Base-by-base conservation (phyloP, 2,329 filamentous ascomycete species). In the Phialocephala sp. region DNA sequence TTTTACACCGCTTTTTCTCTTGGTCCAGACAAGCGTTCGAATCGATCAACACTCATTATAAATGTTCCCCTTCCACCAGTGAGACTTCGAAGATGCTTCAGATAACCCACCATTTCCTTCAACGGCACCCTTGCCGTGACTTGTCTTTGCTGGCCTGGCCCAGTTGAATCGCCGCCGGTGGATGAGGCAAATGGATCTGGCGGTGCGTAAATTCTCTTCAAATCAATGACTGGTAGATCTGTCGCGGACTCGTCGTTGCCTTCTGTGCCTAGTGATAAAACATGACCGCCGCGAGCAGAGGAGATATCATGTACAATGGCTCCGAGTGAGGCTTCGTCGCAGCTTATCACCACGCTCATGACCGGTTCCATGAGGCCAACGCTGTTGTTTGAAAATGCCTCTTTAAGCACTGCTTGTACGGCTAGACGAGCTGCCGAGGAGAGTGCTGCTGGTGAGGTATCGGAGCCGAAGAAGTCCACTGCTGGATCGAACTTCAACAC, bases 21-120 rank as follows among this genome's bases (percentile, higher is more conserved):
- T 74, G 85, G 85, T 47, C 80, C 79, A 47, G 82, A 84, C 82
- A 92, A 87, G 74, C 82, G 84, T 79, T 92, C 89, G 77, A 91
- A 92, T 43, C 84, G 83, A 79, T 92, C 89, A 57, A 91, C 86
- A 68, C 80, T 85, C 90, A 92, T 92, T 4, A 91, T 87, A 76
- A 92, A 92, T 1, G 89, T 91, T 0, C 89, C 90, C 63, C 95
- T 84, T 0, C 95, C 95, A 2, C 90, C 91, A 3, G 94, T 99
- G 81, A 97, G 85, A 78, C 92, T 94, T 60, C 95, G 84, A 69
- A 99, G 79, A 76, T 96, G 92, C 76, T 93, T 92, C 72, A 98
- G 83, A 78, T 98, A 99, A 50, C 94, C 92, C 41, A 98, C 89
- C 92, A 98, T 97, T 79, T 98, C 94, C 79, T 95, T 96, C 73